These are phyloP conservation scores for Penicillium dipodomyicola DNA, from an alignment of 495 filamentous ascomycete genomes.

Conservation along the genomic window DNA sequence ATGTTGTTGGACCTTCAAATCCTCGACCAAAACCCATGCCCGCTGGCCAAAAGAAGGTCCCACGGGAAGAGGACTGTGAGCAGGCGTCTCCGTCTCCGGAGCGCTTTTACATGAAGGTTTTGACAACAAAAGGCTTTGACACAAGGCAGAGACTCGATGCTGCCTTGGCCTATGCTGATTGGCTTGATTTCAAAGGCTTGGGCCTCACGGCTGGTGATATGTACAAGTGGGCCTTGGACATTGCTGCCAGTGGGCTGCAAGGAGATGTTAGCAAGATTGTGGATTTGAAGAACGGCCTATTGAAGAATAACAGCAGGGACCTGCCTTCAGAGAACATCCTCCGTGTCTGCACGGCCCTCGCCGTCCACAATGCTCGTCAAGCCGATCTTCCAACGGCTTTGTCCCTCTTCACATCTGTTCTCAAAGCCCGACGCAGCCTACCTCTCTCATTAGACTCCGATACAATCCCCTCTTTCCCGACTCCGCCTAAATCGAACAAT, in stretches of 20 bases:
- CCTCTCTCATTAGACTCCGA: constrained; percentile 27
- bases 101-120: constrained; percentile 70
- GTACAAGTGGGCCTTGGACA: constrained; percentile 69
- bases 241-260: constrained; percentile 54
- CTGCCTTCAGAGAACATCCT: constrained; percentile 69
- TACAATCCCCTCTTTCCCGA: constrained; percentile 44
- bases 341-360: constrained; percentile 69
- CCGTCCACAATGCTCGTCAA: constrained; percentile 68
- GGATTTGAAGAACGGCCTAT: constrained; percentile 57
- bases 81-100: constrained; percentile 63
- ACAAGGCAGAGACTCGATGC: constrained; percentile 72
- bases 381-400: constrained; percentile 64
- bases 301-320: constrained; percentile 51
- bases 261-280: constrained; percentile 48
- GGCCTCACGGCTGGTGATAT: constrained; percentile 60
- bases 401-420: constrained; percentile 80
- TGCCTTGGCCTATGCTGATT: constrained; percentile 75
- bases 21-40: constrained; percentile 72
- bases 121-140: constrained; percentile 74
- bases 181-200: constrained; percentile 72
- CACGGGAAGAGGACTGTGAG: constrained; percentile 69
- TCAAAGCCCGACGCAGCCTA: constrained; percentile 64
- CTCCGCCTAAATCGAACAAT: constrained; percentile 56
- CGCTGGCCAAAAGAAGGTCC: constrained; percentile 52
- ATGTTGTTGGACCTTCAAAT: constrained; percentile 78